A percentile compares a stretch with the other conserved stretches of the same genome.
These are phyloP conservation scores for Diutina ranongensis DNA, from an alignment of 1,139 yeast genomes.

Conservation along the genomic window DNA sequence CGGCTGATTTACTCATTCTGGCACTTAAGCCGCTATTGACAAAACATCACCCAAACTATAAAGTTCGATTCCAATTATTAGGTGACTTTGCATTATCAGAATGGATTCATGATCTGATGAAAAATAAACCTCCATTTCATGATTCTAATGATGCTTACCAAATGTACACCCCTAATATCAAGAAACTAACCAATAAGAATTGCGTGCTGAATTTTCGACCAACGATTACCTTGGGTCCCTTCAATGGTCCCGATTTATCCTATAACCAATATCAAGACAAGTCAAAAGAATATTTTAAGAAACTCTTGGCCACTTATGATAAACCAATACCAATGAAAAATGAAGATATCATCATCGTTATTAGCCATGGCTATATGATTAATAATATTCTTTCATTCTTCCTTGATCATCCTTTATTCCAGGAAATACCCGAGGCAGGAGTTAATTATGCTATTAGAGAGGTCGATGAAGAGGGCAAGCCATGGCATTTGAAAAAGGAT, in stretches of 20 bases:
- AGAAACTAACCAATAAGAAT: slow-evolving; percentile 23
- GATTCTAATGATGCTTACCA: slow-evolving; percentile 38
- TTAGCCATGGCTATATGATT: slow-evolving; percentile 34
- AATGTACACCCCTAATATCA: slow-evolving; percentile 36
- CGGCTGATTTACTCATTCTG: slow-evolving; percentile 30
- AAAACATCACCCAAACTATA: slow-evolving; percentile 20
- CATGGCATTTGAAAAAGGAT: slow-evolving; percentile 26
- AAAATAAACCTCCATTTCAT: slow-evolving; percentile 30
- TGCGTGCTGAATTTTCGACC: slow-evolving; percentile 34
- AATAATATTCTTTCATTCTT: slow-evolving; percentile 31
- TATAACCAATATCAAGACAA: slow-evolving; percentile 31
- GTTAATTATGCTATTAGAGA: slow-evolving; percentile 23
- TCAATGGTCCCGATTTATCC: slow-evolving; percentile 32
- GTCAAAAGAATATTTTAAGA: slow-evolving; percentile 31
- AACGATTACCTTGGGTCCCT: slow-evolving; percentile 35
- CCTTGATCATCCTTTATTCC: slow-evolving; percentile 34
- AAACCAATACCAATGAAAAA: slow-evolving; percentile 24
- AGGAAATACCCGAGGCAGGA: slow-evolving; percentile 33
- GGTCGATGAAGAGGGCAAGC: slow-evolving; percentile 12
- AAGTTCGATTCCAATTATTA: slow-evolving; percentile 27
- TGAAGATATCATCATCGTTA: slow-evolving; percentile 28
- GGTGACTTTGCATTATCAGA: slow-evolving; percentile 39
- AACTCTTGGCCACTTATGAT: slow-evolving; percentile 34
- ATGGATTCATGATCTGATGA: slow-evolving; percentile 38
- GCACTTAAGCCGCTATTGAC: slow-evolving; percentile 17